Conservation (phyloP, 495 filamentous ascomycete genomes). For the Bryoglossum gracile region DNA sequence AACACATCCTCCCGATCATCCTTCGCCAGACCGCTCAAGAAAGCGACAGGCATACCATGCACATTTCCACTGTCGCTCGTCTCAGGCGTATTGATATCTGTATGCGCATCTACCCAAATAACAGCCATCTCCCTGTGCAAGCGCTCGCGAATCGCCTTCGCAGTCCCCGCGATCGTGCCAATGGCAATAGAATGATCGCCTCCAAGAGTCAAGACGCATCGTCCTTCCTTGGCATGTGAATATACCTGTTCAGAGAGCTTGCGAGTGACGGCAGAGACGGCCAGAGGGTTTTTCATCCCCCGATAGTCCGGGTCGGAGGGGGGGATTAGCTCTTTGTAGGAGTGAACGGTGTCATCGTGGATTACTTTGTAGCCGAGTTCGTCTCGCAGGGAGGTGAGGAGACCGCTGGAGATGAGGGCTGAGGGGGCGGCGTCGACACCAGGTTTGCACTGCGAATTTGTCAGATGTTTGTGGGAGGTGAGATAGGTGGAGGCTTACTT, state of each 20-base stretch:
- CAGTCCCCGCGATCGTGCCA: conserved; percentile 77
- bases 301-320: conserved; percentile 67
- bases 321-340: conserved; percentile 72
- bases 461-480: conserved; percentile 5
- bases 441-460: conserved; percentile 60
- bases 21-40: conserved; percentile 74
- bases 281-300: conserved; percentile 85
- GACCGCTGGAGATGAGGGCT: conserved; percentile 81
- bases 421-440: conserved; percentile 91
- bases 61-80: conserved; percentile 85
- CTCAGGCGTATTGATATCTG: conserved; percentile 96
- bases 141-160: conserved; percentile 77
- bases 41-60: conserved; percentile 96
- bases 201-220: conserved; percentile 86
- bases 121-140: conserved; percentile 78
- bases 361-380: conserved; percentile 84
- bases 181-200: conserved; percentile 97
- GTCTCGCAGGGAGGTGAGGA: conserved; percentile 73
- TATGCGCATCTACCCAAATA: conserved; percentile 98
- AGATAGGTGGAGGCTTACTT: conserved; percentile 50
- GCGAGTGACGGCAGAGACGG: conserved; percentile 82
- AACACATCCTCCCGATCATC: conserved; percentile 68
- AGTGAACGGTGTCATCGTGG: conserved; percentile 77
- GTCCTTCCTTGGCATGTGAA: conserved; percentile 73
- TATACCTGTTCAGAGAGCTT: conserved; percentile 80